phyloP scores from a whole-genome alignment of 495 filamentous ascomycete species.

The Aspergillus taichungensis region DNA sequence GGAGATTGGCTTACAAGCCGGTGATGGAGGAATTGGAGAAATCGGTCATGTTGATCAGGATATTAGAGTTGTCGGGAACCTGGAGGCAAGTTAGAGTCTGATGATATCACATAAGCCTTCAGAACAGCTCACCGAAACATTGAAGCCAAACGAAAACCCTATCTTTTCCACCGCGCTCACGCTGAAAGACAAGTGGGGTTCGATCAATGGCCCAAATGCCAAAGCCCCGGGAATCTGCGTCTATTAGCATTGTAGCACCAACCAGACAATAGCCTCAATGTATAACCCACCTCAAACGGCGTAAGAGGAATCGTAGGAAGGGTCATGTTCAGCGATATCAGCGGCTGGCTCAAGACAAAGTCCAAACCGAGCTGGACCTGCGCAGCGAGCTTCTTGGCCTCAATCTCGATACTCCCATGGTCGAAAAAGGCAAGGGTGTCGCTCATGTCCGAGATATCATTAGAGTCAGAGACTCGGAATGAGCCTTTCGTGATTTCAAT shows the following conservation, averaged over 20 bases:
- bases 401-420: conserved; percentile 17
- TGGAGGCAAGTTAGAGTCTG: not conserved
- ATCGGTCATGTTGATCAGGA: conserved; percentile 15
- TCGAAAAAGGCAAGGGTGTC: conserved; percentile 12
- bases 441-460: not conserved
- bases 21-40: conserved; percentile 10
- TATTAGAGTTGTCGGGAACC: conserved; percentile 19
- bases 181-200: conserved; percentile 9
- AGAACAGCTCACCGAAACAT: conserved; percentile 12
- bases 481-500: conserved; percentile 18
- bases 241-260: too few species aligned
- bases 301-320: conserved; percentile 19
- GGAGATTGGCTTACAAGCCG: conserved; percentile 17
- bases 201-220: conserved; percentile 17
- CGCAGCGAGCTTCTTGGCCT: conserved; percentile 12
- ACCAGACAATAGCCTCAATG: not conserved
- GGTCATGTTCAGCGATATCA: conserved; percentile 3
- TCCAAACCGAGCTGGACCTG: conserved; percentile 20
- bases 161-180: conserved; percentile 9
- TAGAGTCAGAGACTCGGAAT: conserved; percentile 8
- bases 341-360: conserved; percentile 6
- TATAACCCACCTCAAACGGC: conserved; percentile 13
- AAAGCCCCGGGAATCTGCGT: conserved; percentile 19
- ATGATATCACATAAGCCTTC: not conserved
- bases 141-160: conserved; percentile 23